Evolutionary conservation across 2,329 filamentous ascomycete species (phyloP).

Genomic region (Grosmannia serpens): DNA sequence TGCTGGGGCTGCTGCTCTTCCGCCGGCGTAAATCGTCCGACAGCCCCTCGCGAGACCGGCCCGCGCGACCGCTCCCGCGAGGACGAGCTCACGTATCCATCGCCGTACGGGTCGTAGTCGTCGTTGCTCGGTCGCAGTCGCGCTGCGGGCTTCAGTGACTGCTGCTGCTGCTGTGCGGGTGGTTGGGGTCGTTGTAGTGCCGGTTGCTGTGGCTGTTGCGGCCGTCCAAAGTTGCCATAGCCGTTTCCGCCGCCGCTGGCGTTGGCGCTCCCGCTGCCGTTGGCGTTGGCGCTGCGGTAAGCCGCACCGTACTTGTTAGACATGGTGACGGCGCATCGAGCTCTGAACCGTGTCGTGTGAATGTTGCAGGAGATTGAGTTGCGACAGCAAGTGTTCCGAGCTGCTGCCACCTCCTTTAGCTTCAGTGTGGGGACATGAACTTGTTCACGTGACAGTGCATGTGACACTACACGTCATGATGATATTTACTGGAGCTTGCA

Average conservation of each 20-base stretch:
- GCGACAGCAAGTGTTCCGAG: neutral
- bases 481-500: too few relatives aligned
- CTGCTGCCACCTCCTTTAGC: neutral
- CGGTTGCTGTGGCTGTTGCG: slow-evolving; percentile 6
- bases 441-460: neutral
- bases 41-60: neutral
- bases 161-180: neutral
- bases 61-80: slow-evolving; percentile 1
- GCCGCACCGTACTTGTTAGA: slow-evolving; percentile 38
- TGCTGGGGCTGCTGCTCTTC: neutral
- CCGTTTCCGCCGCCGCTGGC: slow-evolving; percentile 32
- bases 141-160: neutral
- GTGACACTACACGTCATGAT: neutral
- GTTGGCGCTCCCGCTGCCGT: too few relatives aligned
- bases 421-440: neutral
- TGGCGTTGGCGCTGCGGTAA: too few relatives aligned
- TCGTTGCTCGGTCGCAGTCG: slow-evolving; percentile 25
- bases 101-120: slow-evolving; percentile 39
- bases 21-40: neutral
- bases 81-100: slow-evolving; percentile 18
- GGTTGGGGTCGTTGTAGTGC: neutral
- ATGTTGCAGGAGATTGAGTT: neutral
- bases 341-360: neutral
- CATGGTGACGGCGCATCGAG: slow-evolving; percentile 23
- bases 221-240: slow-evolving; percentile 31